Evolutionary conservation across 208 protist genomes (phyloP), one percentile per base, ranked within the genome.

Genomic region (Leishmania mexicana): DNA sequence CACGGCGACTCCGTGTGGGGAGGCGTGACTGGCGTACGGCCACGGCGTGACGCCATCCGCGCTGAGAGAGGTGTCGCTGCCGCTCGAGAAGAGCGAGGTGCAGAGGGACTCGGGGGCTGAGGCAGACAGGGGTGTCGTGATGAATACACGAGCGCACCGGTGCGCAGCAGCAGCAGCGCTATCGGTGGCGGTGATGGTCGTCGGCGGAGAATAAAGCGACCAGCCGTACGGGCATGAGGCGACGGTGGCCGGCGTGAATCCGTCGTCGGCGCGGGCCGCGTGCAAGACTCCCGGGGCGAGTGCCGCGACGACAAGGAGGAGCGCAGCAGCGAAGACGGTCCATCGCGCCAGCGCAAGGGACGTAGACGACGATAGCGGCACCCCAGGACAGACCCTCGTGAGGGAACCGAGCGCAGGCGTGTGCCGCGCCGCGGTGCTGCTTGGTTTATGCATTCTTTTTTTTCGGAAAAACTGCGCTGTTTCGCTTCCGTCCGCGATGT

Each of bases 31-130:
- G 53, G 77, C 53, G 62, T 76, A 85, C 49, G 82, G 82, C 82
- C 82, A 81, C 40, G 72, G 82, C 51, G 82, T 85, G 21, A 81
- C 62, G 8, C 82, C 82, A 68, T 85, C 76, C n/a, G 51, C 73
- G 72, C 62, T 73, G 49, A 74, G 35, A 6, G 72, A 71, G 45
- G 45, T 1, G 45, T 49, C 45, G 10, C 45, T 49, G 45, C 45
- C 45, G 45, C 45, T 49, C 45, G 45, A 49, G 45, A 49, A 49
- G 45, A 49, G 45, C 45, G 45, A 49, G 45, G 45, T 49, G 45
- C 45, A 49, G 45, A 49, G 45, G 45, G 45, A 49, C 10, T 49
- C 45, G 45, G 45, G 73, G 1, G 77, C 47, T 19, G 45, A 60
- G 38, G 78, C 76, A 13, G 78, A 53, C 19, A 81, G 64, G 7